These are phyloP conservation scores for Oryza meridionalis DNA, from an alignment of 176 grass and related monocot genomes.

Conservation along the genomic window DNA sequence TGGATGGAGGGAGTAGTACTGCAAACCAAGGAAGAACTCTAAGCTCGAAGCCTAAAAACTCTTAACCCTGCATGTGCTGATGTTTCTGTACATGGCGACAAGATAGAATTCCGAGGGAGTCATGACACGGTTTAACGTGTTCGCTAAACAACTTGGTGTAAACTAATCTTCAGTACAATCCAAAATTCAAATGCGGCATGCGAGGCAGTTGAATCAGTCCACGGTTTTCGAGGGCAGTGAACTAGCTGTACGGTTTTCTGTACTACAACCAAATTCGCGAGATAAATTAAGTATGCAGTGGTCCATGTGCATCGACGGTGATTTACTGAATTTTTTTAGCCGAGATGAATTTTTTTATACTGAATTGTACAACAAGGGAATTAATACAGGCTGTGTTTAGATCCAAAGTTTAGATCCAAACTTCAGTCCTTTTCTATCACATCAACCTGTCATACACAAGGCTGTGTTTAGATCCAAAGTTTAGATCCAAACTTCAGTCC, in stretches of 20 bases:
- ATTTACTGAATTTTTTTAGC: neutral
- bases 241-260: neutral
- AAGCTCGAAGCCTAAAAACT: slow-evolving; percentile 16
- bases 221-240: neutral
- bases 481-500: no score
- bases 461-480: no score
- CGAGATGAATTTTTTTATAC: neutral
- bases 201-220: neutral
- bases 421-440: no score
- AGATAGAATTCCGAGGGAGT: slow-evolving; percentile 28
- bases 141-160: slow-evolving; percentile 32
- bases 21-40: neutral
- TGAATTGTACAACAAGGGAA: neutral
- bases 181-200: neutral
- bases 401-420: no score
- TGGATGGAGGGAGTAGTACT: no score
- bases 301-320: neutral
- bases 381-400: no score
- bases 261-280: neutral
- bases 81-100: slow-evolving; percentile 3
- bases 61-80: slow-evolving; percentile 37
- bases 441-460: no score
- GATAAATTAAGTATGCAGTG: neutral
- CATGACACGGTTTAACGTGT: slow-evolving; percentile 25
- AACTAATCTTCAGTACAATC: slow-evolving; percentile 4